These are phyloP conservation scores for Rhizopus stolonifer DNA, from an alignment of 371 early-diverging fungal species.

Conservation along the genomic window DNA sequence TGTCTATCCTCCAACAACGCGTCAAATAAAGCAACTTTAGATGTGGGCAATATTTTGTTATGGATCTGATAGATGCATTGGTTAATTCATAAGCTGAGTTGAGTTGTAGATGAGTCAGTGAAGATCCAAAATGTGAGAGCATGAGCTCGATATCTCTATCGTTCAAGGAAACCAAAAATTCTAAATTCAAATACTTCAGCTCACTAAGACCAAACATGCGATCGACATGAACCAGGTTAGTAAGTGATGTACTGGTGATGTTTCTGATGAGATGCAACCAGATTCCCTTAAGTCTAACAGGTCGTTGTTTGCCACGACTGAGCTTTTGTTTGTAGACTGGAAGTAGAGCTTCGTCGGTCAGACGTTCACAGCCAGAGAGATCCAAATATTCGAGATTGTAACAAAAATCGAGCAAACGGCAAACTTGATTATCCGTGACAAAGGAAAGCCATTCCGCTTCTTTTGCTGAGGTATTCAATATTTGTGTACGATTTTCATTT, in stretches of 20 bases:
- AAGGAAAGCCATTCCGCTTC: conserved; percentile 40
- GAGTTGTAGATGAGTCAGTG: conserved; percentile 32
- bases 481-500: conserved; percentile 12
- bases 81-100: conserved; percentile 36
- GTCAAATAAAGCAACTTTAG: conserved; percentile 32
- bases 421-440: conserved; percentile 23
- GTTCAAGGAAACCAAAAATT: conserved; percentile 10
- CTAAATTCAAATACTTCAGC: conserved; percentile 18
- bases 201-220: neutral
- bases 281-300: conserved; percentile 9
- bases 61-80: conserved; percentile 16
- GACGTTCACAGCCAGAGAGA: conserved; percentile 35
- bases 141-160: conserved; percentile 10
- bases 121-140: conserved; percentile 15
- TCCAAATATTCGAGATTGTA: conserved; percentile 28
- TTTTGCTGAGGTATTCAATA: conserved; percentile 39
- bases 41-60: conserved; percentile 30
- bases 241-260: neutral
- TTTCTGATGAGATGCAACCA: conserved; percentile 23
- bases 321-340: neutral
- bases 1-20: conserved; percentile 44
- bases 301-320: neutral
- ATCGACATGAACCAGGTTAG: conserved; percentile 2
- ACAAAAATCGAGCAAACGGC: conserved; percentile 14
- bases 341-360: conserved; percentile 17